Conservation (phyloP, 345 rosid species). For the Combretum micranthum region DNA sequence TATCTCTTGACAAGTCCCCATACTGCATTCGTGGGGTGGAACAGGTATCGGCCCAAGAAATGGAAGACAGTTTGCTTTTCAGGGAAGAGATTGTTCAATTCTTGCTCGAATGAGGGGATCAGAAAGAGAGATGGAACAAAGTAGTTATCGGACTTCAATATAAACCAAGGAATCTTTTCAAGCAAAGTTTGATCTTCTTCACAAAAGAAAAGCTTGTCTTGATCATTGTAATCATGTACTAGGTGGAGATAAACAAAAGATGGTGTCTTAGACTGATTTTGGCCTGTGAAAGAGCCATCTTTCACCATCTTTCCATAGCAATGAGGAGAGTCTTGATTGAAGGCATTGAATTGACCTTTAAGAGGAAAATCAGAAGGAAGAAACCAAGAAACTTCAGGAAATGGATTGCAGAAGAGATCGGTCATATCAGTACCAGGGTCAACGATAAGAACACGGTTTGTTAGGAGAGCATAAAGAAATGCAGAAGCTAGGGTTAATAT, state of each 20-base stretch:
- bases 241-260: conserved; percentile 47
- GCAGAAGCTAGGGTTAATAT: conserved; percentile 42
- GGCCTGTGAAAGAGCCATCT: conserved; percentile 6
- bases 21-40: conserved; percentile 57
- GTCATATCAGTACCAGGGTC: conserved; percentile 40
- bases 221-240: conserved; percentile 48
- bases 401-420: conserved; percentile 60
- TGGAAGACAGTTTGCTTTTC: conserved; percentile 55
- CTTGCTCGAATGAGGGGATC: conserved; percentile 45
- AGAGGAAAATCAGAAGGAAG: conserved; percentile 46
- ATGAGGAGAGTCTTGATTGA: conserved; percentile 23
- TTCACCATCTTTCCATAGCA: conserved; percentile 32
- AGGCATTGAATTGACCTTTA: conserved; percentile 20
- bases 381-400: conserved; percentile 50
- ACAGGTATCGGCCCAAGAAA: conserved; percentile 62
- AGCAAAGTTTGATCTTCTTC: conserved; percentile 47
- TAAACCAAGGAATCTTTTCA: conserved; percentile 52
- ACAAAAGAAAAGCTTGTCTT: conserved; percentile 66
- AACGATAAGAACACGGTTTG: conserved; percentile 45
- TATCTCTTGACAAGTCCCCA: conserved; percentile 66
- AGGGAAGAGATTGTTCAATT: conserved; percentile 46
- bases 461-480: conserved; percentile 62
- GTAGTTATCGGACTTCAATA: conserved; percentile 54
- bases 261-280: conserved; percentile 9
- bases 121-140: conserved; percentile 60